Percentiles rank a stretch among this genome's conserved stretches.
These are phyloP conservation scores for Diospyros lotus DNA, from an alignment of 148 eudicot genomes.

Conservation along the genomic window DNA sequence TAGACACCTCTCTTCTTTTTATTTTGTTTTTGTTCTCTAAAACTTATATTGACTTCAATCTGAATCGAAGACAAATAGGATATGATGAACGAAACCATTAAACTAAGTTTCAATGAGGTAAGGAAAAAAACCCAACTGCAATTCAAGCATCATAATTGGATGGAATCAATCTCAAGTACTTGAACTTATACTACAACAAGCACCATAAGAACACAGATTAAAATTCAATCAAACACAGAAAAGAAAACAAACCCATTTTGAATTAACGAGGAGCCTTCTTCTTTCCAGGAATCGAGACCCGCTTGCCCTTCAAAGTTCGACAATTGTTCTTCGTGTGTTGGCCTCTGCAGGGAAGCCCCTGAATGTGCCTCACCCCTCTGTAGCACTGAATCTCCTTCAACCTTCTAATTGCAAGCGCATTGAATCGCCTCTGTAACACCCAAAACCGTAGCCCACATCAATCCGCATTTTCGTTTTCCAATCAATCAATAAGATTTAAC, in stretches of 20 bases:
- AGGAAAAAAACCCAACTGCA: too few relatives aligned
- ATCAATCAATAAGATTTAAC: not conserved
- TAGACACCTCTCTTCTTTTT: too few relatives aligned
- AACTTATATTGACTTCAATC: too few relatives aligned
- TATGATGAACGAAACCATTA: too few relatives aligned
- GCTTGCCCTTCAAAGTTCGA: constrained; percentile 56
- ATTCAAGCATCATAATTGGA: too few relatives aligned
- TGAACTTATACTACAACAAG: not conserved
- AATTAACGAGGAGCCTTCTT: constrained; percentile 48
- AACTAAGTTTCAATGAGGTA: too few relatives aligned
- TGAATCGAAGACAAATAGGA: too few relatives aligned
- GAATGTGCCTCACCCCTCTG: constrained; percentile 60
- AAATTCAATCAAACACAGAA: not conserved
- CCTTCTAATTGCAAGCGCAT: constrained; percentile 42
- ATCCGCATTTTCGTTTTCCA: not conserved
- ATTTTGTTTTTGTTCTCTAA: too few relatives aligned
- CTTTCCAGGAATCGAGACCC: constrained; percentile 53
- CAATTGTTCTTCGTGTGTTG: constrained; percentile 62
- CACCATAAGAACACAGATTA: not conserved
- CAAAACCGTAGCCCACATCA: not conserved
- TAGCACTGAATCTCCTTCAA: constrained; percentile 65
- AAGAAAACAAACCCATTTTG: constrained; percentile 4
- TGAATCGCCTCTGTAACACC: constrained; percentile 54
- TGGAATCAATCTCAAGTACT: not conserved
- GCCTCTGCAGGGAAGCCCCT: constrained; percentile 58